Conservation (phyloP, 2,329 filamentous ascomycete species). For the Aspergillus proliferans region DNA sequence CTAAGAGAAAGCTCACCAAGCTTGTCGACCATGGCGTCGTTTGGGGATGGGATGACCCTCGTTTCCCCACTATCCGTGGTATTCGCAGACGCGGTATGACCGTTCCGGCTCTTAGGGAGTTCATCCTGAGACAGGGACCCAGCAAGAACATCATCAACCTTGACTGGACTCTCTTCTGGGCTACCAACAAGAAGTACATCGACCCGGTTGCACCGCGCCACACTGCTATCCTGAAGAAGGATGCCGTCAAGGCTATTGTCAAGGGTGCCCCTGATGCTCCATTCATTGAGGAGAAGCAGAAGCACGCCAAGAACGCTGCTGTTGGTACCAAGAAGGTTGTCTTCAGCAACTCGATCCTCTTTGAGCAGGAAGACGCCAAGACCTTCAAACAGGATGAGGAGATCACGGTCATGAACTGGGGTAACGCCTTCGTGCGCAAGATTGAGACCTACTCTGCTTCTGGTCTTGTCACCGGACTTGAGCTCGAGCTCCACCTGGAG, state of each 20-base stretch:
- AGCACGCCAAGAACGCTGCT: slow-evolving; percentile 82
- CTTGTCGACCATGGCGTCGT: slow-evolving; percentile 44
- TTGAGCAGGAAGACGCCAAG: slow-evolving; percentile 83
- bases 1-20: slow-evolving; percentile 48
- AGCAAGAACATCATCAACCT: slow-evolving; percentile 45
- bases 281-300: slow-evolving; percentile 68
- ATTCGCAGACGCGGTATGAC: slow-evolving; percentile 47
- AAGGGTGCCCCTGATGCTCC: slow-evolving; percentile 58
- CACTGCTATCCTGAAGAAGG: slow-evolving; percentile 65
- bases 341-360: slow-evolving; percentile 66
- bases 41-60: slow-evolving; percentile 48
- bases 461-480: slow-evolving; percentile 61
- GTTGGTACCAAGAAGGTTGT: slow-evolving; percentile 81
- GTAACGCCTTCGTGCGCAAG: slow-evolving; percentile 50
- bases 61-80: slow-evolving; percentile 47
- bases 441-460: slow-evolving; percentile 43
- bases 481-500: slow-evolving; percentile 80
- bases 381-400: slow-evolving; percentile 79
- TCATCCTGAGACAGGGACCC: slow-evolving; percentile 46
- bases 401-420: slow-evolving; percentile 95
- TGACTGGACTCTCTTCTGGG: slow-evolving; percentile 47
- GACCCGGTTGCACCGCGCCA: slow-evolving; percentile 69
- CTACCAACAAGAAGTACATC: slow-evolving; percentile 71
- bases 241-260: slow-evolving; percentile 64
- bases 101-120: slow-evolving; percentile 43